A percentile compares a stretch with the other conserved stretches of the same genome.
phyloP scores from a whole-genome alignment of 805 yeast species.

The Wickerhamomyces canadensis region DNA sequence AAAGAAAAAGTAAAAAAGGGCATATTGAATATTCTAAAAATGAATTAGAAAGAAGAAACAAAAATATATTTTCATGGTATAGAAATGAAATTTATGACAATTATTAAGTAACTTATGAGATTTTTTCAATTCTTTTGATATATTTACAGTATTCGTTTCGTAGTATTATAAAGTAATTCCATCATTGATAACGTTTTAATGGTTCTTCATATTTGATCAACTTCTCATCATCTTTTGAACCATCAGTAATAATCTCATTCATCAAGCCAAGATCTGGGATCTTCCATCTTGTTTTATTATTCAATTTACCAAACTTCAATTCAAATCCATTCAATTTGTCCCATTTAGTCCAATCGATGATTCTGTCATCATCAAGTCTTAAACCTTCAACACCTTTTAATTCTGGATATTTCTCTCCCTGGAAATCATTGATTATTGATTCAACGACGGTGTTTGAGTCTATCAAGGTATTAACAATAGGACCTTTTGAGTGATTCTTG shows the following conservation, averaged over 20 bases:
- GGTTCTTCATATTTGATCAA: background rate
- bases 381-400: slow-evolving; percentile 28
- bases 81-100: background rate
- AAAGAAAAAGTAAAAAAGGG: too few species aligned
- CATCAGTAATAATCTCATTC: slow-evolving; percentile 31
- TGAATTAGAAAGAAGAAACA: background rate
- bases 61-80: too few species aligned
- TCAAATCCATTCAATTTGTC: slow-evolving; percentile 49
- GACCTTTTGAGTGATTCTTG: slow-evolving; percentile 80
- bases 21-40: slow-evolving; percentile 1
- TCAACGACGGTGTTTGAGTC: slow-evolving; percentile 76
- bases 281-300: slow-evolving; percentile 56
- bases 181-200: background rate
- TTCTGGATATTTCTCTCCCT: slow-evolving; percentile 23
- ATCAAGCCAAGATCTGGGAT: slow-evolving; percentile 42
- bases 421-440: slow-evolving; percentile 50
- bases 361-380: slow-evolving; percentile 21
- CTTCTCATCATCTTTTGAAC: background rate
- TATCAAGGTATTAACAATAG: slow-evolving; percentile 85
- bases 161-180: too few species aligned
- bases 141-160: too few species aligned
- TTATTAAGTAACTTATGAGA: too few species aligned
- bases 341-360: slow-evolving; percentile 66
- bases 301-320: slow-evolving; percentile 36
- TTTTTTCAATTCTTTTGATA: too few species aligned